Conservation (phyloP, 768 basidiomycete species). For the Tremella fuciformis region DNA sequence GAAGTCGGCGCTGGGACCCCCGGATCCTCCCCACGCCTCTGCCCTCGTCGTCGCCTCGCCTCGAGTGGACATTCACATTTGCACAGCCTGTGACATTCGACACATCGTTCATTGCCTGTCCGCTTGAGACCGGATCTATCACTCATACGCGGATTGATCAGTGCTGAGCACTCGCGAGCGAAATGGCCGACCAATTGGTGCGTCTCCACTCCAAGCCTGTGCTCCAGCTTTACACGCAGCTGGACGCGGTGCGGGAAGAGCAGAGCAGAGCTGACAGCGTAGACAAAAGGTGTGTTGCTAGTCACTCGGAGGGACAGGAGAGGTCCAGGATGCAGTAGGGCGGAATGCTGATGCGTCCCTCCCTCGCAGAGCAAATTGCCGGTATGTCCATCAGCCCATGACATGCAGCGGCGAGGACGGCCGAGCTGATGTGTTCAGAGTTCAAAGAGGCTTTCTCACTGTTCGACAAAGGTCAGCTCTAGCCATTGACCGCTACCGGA, state of each 20-base stretch:
- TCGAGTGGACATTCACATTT: neutral
- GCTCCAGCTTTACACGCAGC: no score
- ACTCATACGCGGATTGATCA: no score
- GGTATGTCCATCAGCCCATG: conserved; percentile 57
- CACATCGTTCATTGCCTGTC: no score
- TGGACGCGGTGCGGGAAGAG: no score
- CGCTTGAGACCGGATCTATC: no score
- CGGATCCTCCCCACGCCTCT: neutral
- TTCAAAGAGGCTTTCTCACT: conserved; percentile 99
- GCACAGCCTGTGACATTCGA: no score
- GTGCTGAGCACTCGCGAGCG: conserved; percentile 9
- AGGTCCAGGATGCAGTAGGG: no score
- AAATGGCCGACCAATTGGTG: conserved; percentile 62
- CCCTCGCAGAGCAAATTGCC: conserved; percentile 74
- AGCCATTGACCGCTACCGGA: conserved; percentile 8
- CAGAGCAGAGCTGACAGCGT: neutral
- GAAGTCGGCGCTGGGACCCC: no score
- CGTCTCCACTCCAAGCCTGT: conserved; percentile 32
- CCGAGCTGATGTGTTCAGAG: conserved; percentile 56
- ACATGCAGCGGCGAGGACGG: neutral
- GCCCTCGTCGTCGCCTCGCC: no score
- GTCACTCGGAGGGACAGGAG: no score
- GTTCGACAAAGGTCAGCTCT: conserved; percentile 79
- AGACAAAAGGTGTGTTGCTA: no score
- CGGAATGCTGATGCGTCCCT: neutral